Conservation (phyloP, 441 rosid species). For the Croton setiger region DNA sequence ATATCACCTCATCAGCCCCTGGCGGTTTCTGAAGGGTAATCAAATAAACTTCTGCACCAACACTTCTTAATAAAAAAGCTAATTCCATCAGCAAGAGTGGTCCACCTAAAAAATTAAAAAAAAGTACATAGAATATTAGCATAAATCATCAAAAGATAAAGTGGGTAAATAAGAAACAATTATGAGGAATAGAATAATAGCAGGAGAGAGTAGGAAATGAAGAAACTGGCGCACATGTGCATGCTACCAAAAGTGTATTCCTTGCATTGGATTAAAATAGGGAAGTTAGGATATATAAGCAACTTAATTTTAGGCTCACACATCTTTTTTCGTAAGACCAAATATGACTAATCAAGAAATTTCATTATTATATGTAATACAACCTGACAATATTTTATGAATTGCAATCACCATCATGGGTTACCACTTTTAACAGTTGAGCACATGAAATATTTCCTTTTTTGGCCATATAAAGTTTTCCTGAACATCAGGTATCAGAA, state of each 20-base stretch:
- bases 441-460: not conserved
- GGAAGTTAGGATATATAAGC: too few species aligned
- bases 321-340: not conserved
- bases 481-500: not conserved
- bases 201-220: not conserved
- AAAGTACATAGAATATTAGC: not conserved
- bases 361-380: not conserved
- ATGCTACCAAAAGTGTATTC: not conserved
- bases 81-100: slow-evolving; percentile 83
- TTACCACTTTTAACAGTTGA: not conserved
- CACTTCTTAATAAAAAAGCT: slow-evolving; percentile 71
- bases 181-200: not conserved
- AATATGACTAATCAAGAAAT: not conserved
- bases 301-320: not conserved
- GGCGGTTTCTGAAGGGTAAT: slow-evolving; percentile 66
- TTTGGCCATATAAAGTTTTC: not conserved
- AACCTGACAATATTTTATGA: not conserved
- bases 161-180: not conserved
- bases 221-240: not conserved
- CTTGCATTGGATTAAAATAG: not conserved
- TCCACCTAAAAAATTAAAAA: slow-evolving; percentile 44
- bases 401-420: not conserved
- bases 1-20: slow-evolving; percentile 51
- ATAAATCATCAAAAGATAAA: not conserved
- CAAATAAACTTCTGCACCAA: slow-evolving; percentile 76